Evolutionary conservation across 2,329 filamentous ascomycete genomes (phyloP).

Genomic region (Aspergillus sp.): DNA sequence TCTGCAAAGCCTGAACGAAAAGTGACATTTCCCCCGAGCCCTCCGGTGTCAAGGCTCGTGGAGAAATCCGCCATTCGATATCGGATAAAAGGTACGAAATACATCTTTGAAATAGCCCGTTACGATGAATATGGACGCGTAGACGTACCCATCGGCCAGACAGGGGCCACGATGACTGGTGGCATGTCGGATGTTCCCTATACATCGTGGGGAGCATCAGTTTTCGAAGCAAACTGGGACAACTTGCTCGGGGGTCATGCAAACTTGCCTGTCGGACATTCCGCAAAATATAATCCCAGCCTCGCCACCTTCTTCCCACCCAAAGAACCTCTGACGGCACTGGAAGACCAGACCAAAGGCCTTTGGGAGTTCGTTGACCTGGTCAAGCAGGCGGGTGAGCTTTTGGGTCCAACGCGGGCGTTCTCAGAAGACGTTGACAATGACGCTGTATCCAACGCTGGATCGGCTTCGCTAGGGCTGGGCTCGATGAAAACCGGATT

Average conservation of each 20-base stretch:
- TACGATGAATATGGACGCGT: conserved; percentile 38
- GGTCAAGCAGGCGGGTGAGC: conserved; percentile 33
- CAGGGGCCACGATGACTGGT: conserved; percentile 1
- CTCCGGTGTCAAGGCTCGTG: conserved; percentile 32
- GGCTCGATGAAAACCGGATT: not conserved
- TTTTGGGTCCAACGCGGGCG: conserved; percentile 27
- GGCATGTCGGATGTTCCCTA: conserved; percentile 24
- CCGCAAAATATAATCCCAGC: conserved; percentile 32
- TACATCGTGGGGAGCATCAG: conserved; percentile 38
- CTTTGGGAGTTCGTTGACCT: conserved; percentile 38
- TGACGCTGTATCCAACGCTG: not conserved
- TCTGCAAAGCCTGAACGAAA: conserved; percentile 27
- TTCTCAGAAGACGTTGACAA: not conserved
- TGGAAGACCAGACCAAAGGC: conserved; percentile 23
- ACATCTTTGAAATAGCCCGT: conserved; percentile 44
- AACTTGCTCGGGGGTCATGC: conserved; percentile 38
- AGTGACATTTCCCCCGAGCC: conserved; percentile 27
- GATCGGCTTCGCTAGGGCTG: not conserved
- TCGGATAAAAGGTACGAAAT: conserved; percentile 39
- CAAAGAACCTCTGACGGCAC: conserved; percentile 11
- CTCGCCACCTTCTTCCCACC: conserved; percentile 38
- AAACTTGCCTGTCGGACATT: conserved; percentile 33
- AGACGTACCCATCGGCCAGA: conserved; percentile 8
- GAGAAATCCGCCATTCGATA: conserved; percentile 43
- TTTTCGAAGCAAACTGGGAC: conserved; percentile 43